These are phyloP conservation scores for Linnemannia schmuckeri DNA, from an alignment of 192 early-diverging fungal genomes.

Conservation along the genomic window DNA sequence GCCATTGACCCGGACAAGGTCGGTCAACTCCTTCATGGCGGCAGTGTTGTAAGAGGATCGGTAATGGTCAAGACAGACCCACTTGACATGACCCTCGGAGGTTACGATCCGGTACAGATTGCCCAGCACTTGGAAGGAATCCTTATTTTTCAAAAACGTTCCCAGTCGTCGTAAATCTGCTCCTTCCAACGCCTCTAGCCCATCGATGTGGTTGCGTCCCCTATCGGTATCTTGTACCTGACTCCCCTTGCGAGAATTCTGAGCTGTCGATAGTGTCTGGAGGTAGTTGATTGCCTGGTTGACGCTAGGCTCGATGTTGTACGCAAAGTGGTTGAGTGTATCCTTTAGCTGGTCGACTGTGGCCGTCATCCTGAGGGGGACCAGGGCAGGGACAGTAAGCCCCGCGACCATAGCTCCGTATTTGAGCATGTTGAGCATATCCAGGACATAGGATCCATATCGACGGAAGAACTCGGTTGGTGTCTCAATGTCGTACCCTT, in stretches of 20 bases:
- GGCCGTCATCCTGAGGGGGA: background rate
- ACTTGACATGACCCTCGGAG: constrained; percentile 20
- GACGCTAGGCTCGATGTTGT: constrained; percentile 14
- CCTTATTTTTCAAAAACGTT: constrained; percentile 10
- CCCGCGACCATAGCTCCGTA: no score
- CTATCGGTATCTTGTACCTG: no score
- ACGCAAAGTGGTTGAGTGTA: background rate
- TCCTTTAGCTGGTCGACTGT: background rate
- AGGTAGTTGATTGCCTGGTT: constrained; percentile 31
- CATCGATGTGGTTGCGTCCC: background rate
- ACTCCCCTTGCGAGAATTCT: background rate
- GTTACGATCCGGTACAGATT: constrained; percentile 31
- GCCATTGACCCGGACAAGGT: constrained; percentile 11
- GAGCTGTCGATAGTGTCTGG: background rate
- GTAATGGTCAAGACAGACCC: constrained; percentile 44
- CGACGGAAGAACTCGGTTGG: constrained; percentile 28
- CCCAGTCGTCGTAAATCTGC: constrained; percentile 22
- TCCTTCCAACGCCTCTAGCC: constrained; percentile 3
- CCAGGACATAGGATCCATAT: constrained; percentile 26
- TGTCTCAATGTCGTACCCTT: constrained; percentile 35
- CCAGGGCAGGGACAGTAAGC: background rate
- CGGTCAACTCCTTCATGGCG: constrained; percentile 13
- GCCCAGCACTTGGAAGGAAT: constrained; percentile 5
- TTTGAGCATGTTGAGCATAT: background rate
- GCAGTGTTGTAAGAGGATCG: background rate